A percentile compares a stretch with the other conserved stretches of the same genome.
Conservation (phyloP, 2,329 filamentous ascomycete species). For the Cladosporium sp. region DNA sequence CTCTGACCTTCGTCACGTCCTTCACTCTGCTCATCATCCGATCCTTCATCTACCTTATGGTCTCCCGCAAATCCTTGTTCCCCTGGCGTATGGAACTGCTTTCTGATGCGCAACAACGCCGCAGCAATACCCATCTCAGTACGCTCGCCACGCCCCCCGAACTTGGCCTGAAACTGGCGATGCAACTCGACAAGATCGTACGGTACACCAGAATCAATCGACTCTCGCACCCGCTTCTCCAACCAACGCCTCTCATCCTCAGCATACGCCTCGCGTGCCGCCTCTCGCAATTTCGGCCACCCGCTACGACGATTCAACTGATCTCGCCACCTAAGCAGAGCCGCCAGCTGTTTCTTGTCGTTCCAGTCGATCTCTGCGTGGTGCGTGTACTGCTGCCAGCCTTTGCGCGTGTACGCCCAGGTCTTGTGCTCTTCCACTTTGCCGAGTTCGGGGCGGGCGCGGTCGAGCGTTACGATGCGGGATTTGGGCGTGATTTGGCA, state of each 20-base stretch:
- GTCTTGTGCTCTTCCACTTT: conserved; percentile 58
- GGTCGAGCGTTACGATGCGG: conserved; percentile 20
- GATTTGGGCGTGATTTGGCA: conserved; percentile 11
- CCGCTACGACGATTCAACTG: conserved; percentile 16
- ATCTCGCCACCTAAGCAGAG: conserved; percentile 52
- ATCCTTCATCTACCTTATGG: background rate
- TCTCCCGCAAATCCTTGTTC: background rate
- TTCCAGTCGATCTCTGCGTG: conserved; percentile 47
- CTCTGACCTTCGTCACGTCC: background rate
- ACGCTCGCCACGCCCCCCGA: background rate
- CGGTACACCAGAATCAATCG: background rate
- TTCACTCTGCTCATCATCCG: too few relatives aligned
- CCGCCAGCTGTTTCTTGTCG: conserved; percentile 54
- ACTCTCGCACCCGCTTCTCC: background rate
- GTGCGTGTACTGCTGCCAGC: conserved; percentile 75
- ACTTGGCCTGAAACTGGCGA: background rate
- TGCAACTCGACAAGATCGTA: background rate
- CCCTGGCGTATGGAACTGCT: too few relatives aligned
- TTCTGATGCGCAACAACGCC: background rate
- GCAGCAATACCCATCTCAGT: background rate
- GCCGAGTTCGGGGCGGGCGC: conserved; percentile 8
- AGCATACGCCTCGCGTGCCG: conserved; percentile 52
- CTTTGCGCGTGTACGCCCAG: conserved; percentile 67
- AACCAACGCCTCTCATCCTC: conserved; percentile 37
- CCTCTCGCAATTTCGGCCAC: conserved; percentile 49